Evolutionary conservation across 495 filamentous ascomycete genomes (phyloP).

Genomic region (Aspergillus asperescens): DNA sequence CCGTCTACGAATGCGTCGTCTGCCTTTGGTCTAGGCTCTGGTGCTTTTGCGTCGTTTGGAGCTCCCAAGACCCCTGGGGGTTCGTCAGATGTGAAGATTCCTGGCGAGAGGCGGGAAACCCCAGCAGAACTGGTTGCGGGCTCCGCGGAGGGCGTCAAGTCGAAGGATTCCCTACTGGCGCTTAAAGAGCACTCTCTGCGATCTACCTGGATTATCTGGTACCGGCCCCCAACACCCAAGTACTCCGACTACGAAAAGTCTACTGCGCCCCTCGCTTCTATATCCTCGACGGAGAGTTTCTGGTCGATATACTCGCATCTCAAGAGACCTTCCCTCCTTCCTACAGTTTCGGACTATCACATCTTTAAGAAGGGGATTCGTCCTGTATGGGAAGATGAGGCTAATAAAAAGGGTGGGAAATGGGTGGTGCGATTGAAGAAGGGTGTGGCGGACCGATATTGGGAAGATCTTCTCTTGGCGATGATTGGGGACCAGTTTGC

Average conservation of each 20-base stretch:
- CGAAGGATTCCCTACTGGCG: constrained; percentile 37
- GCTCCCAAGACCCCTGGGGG: constrained; percentile 81
- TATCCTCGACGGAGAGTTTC: constrained; percentile 83
- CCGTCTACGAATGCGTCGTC: constrained; percentile 83
- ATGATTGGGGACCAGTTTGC: constrained; percentile 93
- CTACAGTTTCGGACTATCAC: constrained; percentile 94
- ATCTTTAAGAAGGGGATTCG: constrained; percentile 96
- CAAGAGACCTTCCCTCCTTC: constrained; percentile 79
- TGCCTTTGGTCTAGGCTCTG: constrained; percentile 89
- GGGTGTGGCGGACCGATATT: constrained; percentile 93
- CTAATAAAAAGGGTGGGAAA: constrained; percentile 93
- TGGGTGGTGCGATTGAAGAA: constrained; percentile 96
- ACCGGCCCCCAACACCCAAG: constrained; percentile 88
- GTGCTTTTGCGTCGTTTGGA: constrained; percentile 97
- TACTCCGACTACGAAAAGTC: constrained; percentile 99
- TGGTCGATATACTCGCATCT: constrained; percentile 89
- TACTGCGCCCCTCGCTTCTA: constrained; percentile 74
- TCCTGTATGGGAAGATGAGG: constrained; percentile 97
- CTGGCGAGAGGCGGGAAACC: constrained; percentile 62
- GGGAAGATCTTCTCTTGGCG: constrained; percentile 90
- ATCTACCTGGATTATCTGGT: constrained; percentile 94
- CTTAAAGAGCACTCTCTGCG: constrained; percentile 60
- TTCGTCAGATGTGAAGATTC: constrained; percentile 65
- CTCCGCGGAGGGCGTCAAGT: constrained; percentile 47
- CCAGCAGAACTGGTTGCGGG: constrained; percentile 54